Percentiles rank a stretch among this genome's conserved stretches.
These are phyloP conservation scores for Scheffersomyces stipitis DNA, from an alignment of 805 yeast genomes.

Conservation along the genomic window DNA sequence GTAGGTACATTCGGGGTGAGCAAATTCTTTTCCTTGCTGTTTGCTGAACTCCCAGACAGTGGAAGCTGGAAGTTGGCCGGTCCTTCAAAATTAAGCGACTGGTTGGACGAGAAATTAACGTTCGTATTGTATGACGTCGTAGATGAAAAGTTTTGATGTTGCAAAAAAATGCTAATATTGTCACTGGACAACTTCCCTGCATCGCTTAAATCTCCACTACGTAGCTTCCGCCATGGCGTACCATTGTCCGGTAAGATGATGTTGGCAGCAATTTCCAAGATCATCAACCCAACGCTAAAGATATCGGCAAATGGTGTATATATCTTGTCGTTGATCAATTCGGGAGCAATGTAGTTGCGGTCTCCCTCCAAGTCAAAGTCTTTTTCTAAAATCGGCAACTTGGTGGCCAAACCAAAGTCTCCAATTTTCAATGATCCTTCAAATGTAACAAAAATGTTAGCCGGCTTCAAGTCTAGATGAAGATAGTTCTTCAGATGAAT, in stretches of 20 bases:
- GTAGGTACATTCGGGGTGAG: neutral
- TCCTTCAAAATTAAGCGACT: slow-evolving; percentile 5
- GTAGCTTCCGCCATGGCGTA: slow-evolving; percentile 89
- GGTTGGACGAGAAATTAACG: slow-evolving; percentile 7
- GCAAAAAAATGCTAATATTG: slow-evolving; percentile 42
- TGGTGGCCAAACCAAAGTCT: slow-evolving; percentile 93
- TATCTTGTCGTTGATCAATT: slow-evolving; percentile 74
- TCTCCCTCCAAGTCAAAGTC: slow-evolving; percentile 94
- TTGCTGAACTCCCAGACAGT: slow-evolving; percentile 1
- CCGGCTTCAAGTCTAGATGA: slow-evolving; percentile 93
- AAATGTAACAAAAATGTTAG: slow-evolving; percentile 89
- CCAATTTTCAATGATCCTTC: slow-evolving; percentile 94
- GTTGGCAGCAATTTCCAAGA: slow-evolving; percentile 95
- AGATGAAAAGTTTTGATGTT: slow-evolving; percentile 36
- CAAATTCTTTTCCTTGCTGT: neutral
- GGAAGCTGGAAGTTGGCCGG: slow-evolving; percentile 4
- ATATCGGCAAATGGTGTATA: slow-evolving; percentile 94
- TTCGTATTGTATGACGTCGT: slow-evolving; percentile 22
- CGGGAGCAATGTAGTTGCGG: slow-evolving; percentile 97
- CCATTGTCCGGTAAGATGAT: slow-evolving; percentile 95
- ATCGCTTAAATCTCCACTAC: slow-evolving; percentile 94
- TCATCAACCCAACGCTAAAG: slow-evolving; percentile 88
- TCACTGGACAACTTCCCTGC: slow-evolving; percentile 78
- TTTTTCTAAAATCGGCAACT: slow-evolving; percentile 62
- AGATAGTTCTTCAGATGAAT: slow-evolving; percentile 73